Evolutionary conservation across 305 asterid species (phyloP), one percentile per base, ranked within the genome.

Genomic region (Nicotiana rustica): DNA sequence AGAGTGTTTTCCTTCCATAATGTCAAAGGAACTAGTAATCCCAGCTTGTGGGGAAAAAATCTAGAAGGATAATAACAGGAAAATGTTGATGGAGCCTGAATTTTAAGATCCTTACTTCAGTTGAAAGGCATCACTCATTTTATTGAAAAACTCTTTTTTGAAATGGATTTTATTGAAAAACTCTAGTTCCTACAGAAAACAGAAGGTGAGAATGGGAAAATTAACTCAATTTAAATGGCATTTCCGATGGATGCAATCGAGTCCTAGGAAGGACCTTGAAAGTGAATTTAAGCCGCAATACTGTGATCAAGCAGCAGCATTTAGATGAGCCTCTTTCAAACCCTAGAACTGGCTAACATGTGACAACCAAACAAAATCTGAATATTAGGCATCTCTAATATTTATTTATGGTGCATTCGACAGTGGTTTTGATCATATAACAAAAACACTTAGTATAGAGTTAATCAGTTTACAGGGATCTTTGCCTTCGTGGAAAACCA

Each of bases 311-410:
- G 25, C 64, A 17, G 21, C 64, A 17, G 25, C n/a, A 57, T 38
- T 15, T n/a, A 36, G 77, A 68, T 38, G 77, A 68, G 77, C 56
- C 9, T 68, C 77, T 68, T 68, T 13, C 56, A n/a, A 68, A 68
- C 77, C 17, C 41, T n/a, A 68, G 13, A 68, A 9, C 29, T 68
- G 33, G 31, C 13, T n/a, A 47, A 68, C 6, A 21, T 57, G 4
- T 57, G 21, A 68, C 56, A 68, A 21, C 31, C 56, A 36, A 38
- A 36, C 77, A 36, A 68, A 36, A 68, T 68, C 15, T 36, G 77
- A 17, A n/a, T 38, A 38, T 38, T n/a, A 68, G 33, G 77, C 77
- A 10, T n/a, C 77, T 68, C n/a, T 15, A 31, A 68, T 36, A n/a
- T n/a, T 38, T n/a, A 68, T 68, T 68, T 38, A 68, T 17, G 1